A percentile compares a stretch with the other conserved stretches of the same genome.
Evolutionary conservation across 225 moss, liverwort and hornwort genomes (phyloP).

Genomic region (Bryoerythrophyllum caledonicum): DNA sequence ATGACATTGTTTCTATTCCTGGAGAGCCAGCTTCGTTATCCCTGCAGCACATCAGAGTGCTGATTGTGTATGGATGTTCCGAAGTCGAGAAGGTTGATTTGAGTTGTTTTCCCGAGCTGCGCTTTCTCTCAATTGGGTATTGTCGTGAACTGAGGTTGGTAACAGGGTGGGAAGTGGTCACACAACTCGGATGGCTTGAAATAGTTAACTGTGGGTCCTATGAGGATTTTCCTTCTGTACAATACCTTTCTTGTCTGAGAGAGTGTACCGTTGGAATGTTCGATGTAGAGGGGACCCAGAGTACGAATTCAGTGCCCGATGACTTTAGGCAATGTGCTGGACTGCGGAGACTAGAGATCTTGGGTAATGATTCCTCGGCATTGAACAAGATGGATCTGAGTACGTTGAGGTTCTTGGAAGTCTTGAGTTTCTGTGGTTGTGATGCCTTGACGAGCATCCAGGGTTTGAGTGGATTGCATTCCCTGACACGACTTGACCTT

Average conservation of each 20-base stretch:
- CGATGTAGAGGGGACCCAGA: too few relatives aligned
- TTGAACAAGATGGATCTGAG: not conserved
- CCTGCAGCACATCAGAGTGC: not conserved
- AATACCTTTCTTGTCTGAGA: not conserved
- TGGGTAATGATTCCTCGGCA: rapidly evolving
- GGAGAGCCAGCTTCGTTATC: too few relatives aligned
- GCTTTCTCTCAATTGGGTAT: rapidly evolving
- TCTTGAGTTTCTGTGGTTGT: too few relatives aligned
- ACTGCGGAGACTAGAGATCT: not conserved
- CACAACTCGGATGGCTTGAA: not conserved
- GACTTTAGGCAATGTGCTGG: not conserved
- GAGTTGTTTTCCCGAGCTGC: not conserved
- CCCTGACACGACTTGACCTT: too few relatives aligned
- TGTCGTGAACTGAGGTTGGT: not conserved
- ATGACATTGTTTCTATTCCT: not conserved
- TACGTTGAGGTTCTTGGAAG: not conserved
- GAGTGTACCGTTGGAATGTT: not conserved
- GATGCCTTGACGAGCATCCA: too few relatives aligned
- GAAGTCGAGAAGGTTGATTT: not conserved
- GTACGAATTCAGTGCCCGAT: too few relatives aligned
- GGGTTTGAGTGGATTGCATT: too few relatives aligned
- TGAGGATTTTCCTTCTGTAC: rapidly evolving
- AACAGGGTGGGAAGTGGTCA: slow-evolving; percentile 8
- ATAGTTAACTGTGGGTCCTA: rapidly evolving
- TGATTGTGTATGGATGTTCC: not conserved